Evolutionary conservation across 2,329 filamentous ascomycete genomes (phyloP), one percentile per base, ranked within the genome.

Genomic region (Colletotrichum graminicola): DNA sequence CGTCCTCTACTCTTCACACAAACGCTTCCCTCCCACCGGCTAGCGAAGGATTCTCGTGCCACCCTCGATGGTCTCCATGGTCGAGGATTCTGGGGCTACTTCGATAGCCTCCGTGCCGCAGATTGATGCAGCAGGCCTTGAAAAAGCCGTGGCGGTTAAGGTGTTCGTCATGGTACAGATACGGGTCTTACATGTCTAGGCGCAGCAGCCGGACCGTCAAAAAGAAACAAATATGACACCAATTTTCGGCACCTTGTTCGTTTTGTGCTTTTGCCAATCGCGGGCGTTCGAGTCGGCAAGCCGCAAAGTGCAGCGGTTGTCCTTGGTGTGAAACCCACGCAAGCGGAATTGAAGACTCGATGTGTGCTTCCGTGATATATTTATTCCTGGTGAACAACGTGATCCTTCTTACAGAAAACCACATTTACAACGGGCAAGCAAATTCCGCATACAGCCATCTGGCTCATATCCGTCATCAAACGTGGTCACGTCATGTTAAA

Each of bases 61-160:
- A 82, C 79, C 79, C 76, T 77, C 78, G 73, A 75, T 63, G 54
- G 71, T 76, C 75, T 78, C 77, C 75, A 81, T 85, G 82, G 82
- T 82, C 84, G 83, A 82, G 86, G 84, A 87, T 82, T 84, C 84
- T 86, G 86, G 82, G 82, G 79, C 85, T 88, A 87, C 86, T 73
- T 77, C 76, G 87, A 89, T 88, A 86, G 87, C 79, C 82, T 83
- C 83, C 85, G 75, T 83, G 88, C 88, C 88, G 88, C 82, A 90
- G 84, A 90, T 88, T 79, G 78, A 88, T 71, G 72, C 49, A 84
- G 87, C 49, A 84, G 87, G 84, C 87, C 86, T 86, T 84, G 82
- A 85, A 88, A 89, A 90, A 90, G 87, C 88, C 80, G 87, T 88
- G 84, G 83, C 84, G 82, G 79, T 81, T 80, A 81, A 90, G 87